These are phyloP conservation scores for Meira nashicola DNA, from an alignment of 1,284 basidiomycete genomes.

Conservation along the genomic window DNA sequence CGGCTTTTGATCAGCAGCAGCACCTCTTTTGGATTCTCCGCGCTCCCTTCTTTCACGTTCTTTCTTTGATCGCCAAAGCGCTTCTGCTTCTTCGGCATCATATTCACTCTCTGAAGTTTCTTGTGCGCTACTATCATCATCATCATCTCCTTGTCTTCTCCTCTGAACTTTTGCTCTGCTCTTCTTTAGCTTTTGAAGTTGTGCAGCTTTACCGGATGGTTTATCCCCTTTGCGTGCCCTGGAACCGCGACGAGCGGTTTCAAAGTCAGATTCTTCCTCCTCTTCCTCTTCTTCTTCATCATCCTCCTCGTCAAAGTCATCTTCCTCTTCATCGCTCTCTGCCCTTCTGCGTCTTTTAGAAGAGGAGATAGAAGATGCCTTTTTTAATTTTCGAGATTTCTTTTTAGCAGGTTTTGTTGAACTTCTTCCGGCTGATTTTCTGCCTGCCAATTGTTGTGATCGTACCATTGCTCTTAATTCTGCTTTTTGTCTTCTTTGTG, in stretches of 20 bases:
- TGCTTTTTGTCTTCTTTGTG: constrained; percentile 68
- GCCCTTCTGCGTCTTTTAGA: constrained; percentile 75
- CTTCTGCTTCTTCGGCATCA: constrained; percentile 10
- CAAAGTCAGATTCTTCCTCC: constrained; percentile 60
- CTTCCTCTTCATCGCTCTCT: constrained; percentile 76
- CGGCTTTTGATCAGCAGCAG: constrained; percentile 53
- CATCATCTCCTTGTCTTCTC: constrained; percentile 21
- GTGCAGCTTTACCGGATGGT: constrained; percentile 34
- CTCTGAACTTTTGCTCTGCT: constrained; percentile 25
- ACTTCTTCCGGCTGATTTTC: not conserved
- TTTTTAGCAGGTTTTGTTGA: not conserved
- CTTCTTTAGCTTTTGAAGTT: constrained; percentile 34
- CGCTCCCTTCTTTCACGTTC: constrained; percentile 68
- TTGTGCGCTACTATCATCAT: constrained; percentile 24
- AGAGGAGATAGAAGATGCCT: constrained; percentile 70
- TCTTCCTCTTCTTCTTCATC: constrained; percentile 14
- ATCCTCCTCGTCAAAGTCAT: constrained; percentile 24
- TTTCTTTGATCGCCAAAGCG: constrained; percentile 59
- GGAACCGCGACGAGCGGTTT: constrained; percentile 17
- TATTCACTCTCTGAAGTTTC: constrained; percentile 19
- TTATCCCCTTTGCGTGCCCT: not conserved
- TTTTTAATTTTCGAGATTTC: constrained; percentile 56
- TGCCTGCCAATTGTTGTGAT: constrained; percentile 58
- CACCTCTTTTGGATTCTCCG: constrained; percentile 57
- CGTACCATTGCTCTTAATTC: constrained; percentile 72